Evolutionary conservation across 1,139 yeast genomes (phyloP).

Genomic region (Suhomyces chickasaworum): DNA sequence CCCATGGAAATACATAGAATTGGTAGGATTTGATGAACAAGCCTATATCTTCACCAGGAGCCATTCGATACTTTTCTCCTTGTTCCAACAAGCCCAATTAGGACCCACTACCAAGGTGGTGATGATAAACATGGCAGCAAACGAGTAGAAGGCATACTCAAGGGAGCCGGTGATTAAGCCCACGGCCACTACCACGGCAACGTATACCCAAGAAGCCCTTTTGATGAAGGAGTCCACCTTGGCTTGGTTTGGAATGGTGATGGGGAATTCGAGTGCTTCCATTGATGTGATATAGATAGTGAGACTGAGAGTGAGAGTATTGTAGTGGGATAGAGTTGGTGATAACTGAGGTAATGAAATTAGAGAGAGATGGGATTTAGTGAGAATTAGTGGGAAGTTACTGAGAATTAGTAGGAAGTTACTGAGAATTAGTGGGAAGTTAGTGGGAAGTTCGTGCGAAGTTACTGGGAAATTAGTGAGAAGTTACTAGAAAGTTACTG

Average conservation of each 20-base stretch:
- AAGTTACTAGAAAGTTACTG: not conserved
- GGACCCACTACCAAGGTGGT: constrained; percentile 50
- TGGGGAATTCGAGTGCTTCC: constrained; percentile 51
- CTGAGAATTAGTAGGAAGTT: too few species aligned
- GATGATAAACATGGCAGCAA: constrained; percentile 36
- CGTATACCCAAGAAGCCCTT: constrained; percentile 23
- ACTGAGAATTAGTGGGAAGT: too few species aligned
- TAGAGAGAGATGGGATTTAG: too few species aligned
- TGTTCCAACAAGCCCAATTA: constrained; percentile 56
- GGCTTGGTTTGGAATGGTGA: constrained; percentile 64
- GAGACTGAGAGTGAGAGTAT: not conserved
- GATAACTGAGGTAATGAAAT: too few species aligned
- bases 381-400: too few species aligned
- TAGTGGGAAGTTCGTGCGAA: too few species aligned
- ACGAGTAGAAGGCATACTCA: constrained; percentile 34
- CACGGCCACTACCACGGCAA: constrained; percentile 39
- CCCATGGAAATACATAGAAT: not conserved
- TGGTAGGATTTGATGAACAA: not conserved
- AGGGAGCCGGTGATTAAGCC: constrained; percentile 52
- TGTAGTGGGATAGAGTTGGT: too few species aligned
- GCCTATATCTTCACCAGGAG: constrained; percentile 16
- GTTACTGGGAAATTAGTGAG: not conserved
- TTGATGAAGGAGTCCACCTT: constrained; percentile 28
- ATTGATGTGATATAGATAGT: constrained; percentile 6
- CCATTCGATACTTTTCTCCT: constrained; percentile 18